Conservation (phyloP, 768 basidiomycete genomes). For the Lactarius vividus region DNA sequence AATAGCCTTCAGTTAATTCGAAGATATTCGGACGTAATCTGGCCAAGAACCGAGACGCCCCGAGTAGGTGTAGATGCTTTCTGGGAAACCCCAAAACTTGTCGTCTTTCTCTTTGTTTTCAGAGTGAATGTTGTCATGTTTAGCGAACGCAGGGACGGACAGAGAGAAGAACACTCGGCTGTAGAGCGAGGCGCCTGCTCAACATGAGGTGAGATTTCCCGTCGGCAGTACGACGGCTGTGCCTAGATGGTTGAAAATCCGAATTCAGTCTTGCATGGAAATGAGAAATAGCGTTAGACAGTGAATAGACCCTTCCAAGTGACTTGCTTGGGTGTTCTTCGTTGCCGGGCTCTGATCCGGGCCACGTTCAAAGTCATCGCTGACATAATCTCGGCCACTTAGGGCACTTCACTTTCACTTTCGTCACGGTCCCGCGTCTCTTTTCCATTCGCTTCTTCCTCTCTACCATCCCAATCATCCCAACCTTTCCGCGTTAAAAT, state of each 20-base stretch:
- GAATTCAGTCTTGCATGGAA: neutral
- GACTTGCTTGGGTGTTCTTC: neutral
- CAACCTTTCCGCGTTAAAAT: constrained; percentile 2
- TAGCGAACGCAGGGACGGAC: neutral
- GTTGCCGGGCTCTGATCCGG: neutral
- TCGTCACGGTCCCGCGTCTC: neutral
- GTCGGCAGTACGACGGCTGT: neutral
- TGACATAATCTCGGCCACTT: neutral
- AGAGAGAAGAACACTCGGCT: neutral
- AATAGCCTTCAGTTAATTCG: neutral
- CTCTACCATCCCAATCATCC: neutral
- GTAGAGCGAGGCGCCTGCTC: neutral
- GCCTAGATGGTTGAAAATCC: neutral
- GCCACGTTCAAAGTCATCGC: neutral
- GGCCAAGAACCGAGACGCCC: constrained; percentile 17
- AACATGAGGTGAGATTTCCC: neutral
- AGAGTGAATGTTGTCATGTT: constrained; percentile 6
- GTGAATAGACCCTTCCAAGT: too few species aligned
- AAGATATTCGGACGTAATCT: constrained; percentile 21
- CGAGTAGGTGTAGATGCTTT: constrained; percentile 3
- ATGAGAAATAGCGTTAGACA: neutral
- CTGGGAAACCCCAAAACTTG: neutral
- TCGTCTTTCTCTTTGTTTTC: neutral
- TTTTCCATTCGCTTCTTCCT: neutral
- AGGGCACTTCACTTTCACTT: constrained; percentile 6